Evolutionary conservation across 139 green algal genomes (phyloP).

Genomic region (Chlamydomonas sphaeroides): DNA sequence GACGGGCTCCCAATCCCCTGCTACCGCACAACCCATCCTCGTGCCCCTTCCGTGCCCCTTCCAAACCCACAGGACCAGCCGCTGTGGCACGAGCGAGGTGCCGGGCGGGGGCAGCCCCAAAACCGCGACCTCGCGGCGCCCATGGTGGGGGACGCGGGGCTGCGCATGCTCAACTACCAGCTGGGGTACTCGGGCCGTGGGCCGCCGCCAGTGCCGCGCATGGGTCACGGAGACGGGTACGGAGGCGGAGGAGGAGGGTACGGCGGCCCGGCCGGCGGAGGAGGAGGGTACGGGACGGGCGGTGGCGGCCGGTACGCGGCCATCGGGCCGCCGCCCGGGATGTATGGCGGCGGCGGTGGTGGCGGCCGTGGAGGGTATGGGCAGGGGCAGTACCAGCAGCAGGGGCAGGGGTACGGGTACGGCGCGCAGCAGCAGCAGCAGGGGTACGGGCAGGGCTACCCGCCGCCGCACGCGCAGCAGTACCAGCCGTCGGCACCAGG

Average conservation of each 20-base stretch:
- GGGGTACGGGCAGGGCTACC: neutral
- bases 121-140: constrained; percentile 11
- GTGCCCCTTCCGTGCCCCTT: too few relatives aligned
- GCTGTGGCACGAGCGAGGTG: constrained; percentile 52
- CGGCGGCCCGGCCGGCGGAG: too few relatives aligned
- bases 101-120: neutral
- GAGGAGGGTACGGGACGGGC: neutral
- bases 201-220: neutral
- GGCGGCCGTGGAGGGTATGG: constrained; percentile 1
- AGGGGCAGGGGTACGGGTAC: neutral
- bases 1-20: too few relatives aligned
- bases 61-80: constrained; percentile 39
- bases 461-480: neutral
- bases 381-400: neutral
- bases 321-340: neutral
- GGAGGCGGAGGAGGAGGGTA: neutral
- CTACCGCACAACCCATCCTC: too few relatives aligned
- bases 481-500: neutral
- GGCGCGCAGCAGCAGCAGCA: neutral
- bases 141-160: constrained; percentile 31
- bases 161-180: constrained; percentile 39
- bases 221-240: neutral
- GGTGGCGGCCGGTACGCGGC: neutral
- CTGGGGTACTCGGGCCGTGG: constrained; percentile 28
- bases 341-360: neutral